A percentile compares a stretch with the other conserved stretches of the same genome.
Conservation (phyloP, 2,329 filamentous ascomycete species). For the Talaromyces verruculosus region DNA sequence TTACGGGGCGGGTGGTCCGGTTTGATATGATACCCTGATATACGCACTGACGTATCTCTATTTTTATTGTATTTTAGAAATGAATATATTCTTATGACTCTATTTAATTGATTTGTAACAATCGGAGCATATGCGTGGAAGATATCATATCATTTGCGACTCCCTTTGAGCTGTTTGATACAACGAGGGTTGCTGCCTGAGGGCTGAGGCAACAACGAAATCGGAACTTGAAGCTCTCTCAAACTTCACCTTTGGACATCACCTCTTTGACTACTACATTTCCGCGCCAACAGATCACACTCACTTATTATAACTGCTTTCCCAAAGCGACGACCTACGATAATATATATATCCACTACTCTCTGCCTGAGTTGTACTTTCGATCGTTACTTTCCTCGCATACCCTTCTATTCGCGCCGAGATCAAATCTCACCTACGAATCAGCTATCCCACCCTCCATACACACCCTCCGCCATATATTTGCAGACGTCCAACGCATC, state of each 20-base stretch:
- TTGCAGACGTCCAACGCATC: neutral
- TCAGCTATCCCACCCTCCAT: neutral
- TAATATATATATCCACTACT: neutral
- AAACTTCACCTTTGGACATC: neutral
- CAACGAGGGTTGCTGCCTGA: neutral
- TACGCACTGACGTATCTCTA: slow-evolving; percentile 11
- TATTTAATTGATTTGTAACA: neutral
- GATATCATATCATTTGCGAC: too few relatives aligned
- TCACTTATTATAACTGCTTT: neutral
- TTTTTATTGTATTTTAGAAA: slow-evolving; percentile 5
- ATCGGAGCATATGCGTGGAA: neutral
- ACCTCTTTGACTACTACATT: neutral
- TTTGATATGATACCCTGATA: slow-evolving; percentile 34
- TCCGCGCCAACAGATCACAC: neutral
- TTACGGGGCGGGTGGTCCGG: neutral
- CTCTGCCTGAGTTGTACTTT: neutral
- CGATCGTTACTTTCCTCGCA: neutral
- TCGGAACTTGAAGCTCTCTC: slow-evolving; percentile 7
- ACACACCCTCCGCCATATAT: neutral
- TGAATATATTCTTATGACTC: neutral
- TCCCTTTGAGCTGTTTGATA: neutral
- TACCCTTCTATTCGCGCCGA: neutral
- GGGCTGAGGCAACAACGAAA: neutral
- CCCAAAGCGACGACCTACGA: too few relatives aligned
- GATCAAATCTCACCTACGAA: neutral